These are phyloP conservation scores for Smittium culicis DNA, from an alignment of 371 early-diverging fungal genomes.

Conservation along the genomic window DNA sequence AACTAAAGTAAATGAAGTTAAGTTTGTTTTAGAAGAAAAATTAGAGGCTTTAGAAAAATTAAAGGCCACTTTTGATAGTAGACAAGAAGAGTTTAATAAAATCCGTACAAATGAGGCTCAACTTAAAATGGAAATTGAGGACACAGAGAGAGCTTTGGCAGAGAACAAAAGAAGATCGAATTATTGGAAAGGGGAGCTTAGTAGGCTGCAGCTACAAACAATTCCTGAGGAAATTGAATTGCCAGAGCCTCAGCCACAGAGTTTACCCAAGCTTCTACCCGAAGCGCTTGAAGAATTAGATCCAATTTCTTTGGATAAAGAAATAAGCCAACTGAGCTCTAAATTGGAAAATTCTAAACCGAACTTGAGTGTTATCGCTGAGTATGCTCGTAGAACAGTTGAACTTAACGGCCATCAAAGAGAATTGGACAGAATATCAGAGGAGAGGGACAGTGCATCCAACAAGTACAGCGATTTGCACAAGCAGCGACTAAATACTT, in stretches of 20 bases:
- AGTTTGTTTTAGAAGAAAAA: slow-evolving; percentile 46
- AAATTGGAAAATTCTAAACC: slow-evolving; percentile 52
- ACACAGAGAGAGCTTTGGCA: slow-evolving; percentile 27
- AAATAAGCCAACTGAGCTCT: slow-evolving; percentile 25
- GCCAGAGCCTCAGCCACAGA: slow-evolving; percentile 15
- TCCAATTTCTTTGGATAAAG: slow-evolving; percentile 30
- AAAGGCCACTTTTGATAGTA: slow-evolving; percentile 51
- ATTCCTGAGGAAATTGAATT: slow-evolving; percentile 25
- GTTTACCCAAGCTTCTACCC: slow-evolving; percentile 16
- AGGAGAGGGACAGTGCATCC: slow-evolving; percentile 57
- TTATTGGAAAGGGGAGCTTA: slow-evolving; percentile 30
- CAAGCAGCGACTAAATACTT: slow-evolving; percentile 73
- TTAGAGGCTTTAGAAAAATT: slow-evolving; percentile 46
- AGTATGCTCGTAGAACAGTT: slow-evolving; percentile 64
- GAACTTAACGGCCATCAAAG: slow-evolving; percentile 53
- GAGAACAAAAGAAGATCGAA: slow-evolving; percentile 24
- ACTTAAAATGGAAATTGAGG: slow-evolving; percentile 34
- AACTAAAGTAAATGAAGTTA: slow-evolving; percentile 11
- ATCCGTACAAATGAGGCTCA: slow-evolving; percentile 47
- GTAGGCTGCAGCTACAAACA: slow-evolving; percentile 22
- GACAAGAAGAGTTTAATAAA: slow-evolving; percentile 43
- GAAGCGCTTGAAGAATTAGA: slow-evolving; percentile 35
- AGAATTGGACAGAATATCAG: slow-evolving; percentile 64
- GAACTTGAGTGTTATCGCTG: slow-evolving; percentile 73
- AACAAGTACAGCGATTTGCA: slow-evolving; percentile 59